phyloP scores from a whole-genome alignment of 495 filamentous ascomycete genomes.

The Polyplosphaeria fusca region DNA sequence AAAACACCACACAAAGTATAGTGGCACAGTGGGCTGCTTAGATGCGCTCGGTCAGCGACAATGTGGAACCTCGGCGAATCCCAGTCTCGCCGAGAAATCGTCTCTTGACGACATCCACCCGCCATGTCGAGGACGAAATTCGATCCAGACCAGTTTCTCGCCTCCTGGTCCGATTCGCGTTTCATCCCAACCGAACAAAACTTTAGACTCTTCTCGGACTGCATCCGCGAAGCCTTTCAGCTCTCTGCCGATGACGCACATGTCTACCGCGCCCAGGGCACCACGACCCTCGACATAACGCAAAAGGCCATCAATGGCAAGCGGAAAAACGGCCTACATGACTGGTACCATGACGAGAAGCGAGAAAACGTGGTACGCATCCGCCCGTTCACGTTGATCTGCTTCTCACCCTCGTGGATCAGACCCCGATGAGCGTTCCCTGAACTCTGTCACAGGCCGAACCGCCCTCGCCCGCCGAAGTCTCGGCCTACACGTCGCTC shows the following conservation, averaged over 20 bases:
- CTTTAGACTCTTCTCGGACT: constrained; percentile 48
- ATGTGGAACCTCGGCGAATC: too few relatives aligned
- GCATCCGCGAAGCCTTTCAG: constrained; percentile 52
- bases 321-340: constrained; percentile 44
- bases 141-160: not conserved
- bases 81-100: too few relatives aligned
- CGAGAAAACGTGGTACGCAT: constrained; percentile 35
- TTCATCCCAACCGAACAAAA: constrained; percentile 29
- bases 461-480: constrained; percentile 48
- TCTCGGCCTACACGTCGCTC: constrained; percentile 56
- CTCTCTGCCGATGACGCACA: constrained; percentile 51
- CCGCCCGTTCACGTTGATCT: too few relatives aligned
- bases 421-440: not conserved
- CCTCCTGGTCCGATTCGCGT: not conserved
- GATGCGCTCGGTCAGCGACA: too few relatives aligned
- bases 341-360: constrained; percentile 44
- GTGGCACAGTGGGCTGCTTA: too few relatives aligned
- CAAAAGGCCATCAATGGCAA: constrained; percentile 51
- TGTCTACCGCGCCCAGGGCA: constrained; percentile 50
- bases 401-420: constrained; percentile 7
- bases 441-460: constrained; percentile 1
- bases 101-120: too few relatives aligned
- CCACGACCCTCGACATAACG: constrained; percentile 52
- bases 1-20: too few relatives aligned
- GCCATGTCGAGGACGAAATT: constrained; percentile 1